A percentile compares a stretch with the other conserved stretches of the same genome.
phyloP scores from a whole-genome alignment of 495 filamentous ascomycete species.

The Aspergillus cavernicola region DNA sequence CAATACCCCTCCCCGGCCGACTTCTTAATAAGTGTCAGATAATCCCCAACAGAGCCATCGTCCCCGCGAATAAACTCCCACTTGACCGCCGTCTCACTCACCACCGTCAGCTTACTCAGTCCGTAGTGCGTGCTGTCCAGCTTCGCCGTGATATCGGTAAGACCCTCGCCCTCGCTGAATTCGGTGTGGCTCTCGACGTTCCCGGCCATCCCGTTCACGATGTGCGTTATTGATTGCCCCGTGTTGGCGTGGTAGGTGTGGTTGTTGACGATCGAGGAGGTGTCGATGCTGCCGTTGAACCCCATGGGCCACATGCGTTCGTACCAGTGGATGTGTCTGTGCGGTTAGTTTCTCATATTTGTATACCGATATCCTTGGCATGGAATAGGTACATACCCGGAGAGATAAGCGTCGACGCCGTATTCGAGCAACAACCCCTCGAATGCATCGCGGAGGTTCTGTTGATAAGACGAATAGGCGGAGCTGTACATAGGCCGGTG shows the following conservation, averaged over 20 bases:
- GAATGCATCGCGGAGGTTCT: slow-evolving; percentile 46
- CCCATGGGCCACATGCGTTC: slow-evolving; percentile 43
- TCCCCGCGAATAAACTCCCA: slow-evolving; percentile 46
- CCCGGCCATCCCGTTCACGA: slow-evolving; percentile 44
- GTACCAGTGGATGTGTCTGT: slow-evolving; percentile 53
- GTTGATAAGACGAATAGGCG: slow-evolving; percentile 35
- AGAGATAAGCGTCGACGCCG: slow-evolving; percentile 54
- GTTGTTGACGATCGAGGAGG: slow-evolving; percentile 34
- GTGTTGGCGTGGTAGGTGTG: slow-evolving; percentile 42
- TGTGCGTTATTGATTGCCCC: slow-evolving; percentile 45
- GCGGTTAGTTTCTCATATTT: background rate
- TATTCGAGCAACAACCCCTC: slow-evolving; percentile 53
- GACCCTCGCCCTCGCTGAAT: slow-evolving; percentile 26
- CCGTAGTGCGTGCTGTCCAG: slow-evolving; percentile 47
- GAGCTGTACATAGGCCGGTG: slow-evolving; percentile 57
- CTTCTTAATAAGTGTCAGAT: slow-evolving; percentile 20
- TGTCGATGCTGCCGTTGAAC: slow-evolving; percentile 30
- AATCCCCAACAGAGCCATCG: slow-evolving; percentile 41
- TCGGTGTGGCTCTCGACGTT: slow-evolving; percentile 44
- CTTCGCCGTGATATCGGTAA: slow-evolving; percentile 42
- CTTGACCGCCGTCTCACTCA: slow-evolving; percentile 37
- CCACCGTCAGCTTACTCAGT: slow-evolving; percentile 46
- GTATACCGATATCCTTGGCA: no score
- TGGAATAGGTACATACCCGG: slow-evolving; percentile 21
- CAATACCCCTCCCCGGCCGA: background rate